Evolutionary conservation across 495 filamentous ascomycete species (phyloP), one percentile per base, ranked within the genome.

Genomic region (Ascobolus immersus): DNA sequence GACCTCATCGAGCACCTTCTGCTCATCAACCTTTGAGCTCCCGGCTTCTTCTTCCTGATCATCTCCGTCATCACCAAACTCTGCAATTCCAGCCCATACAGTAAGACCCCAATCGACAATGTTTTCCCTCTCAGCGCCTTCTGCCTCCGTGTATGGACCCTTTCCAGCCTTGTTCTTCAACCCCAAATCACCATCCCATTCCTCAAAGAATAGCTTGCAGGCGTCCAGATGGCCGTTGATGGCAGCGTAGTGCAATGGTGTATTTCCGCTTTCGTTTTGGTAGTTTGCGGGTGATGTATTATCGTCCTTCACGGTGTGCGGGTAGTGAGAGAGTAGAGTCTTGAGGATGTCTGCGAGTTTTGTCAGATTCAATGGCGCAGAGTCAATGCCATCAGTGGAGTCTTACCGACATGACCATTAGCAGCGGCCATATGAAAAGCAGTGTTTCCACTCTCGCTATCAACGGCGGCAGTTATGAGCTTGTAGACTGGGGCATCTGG

Each of bases 221-320:
- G 69, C 65, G 20, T 65, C 63, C 2, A 92, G 52, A 44, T 91
- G 79, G 10, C 84, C 82, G 40, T 86, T 84, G 37, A 90, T 56
- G 1, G 79, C 71, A 0, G 82, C 84, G 78, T 79, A 93, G 56
- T 93, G 82, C 34, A 94, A 54, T 1, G 79, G 61, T 8, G 84
- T 92, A 55, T 92, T 92, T 18, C 79, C 82, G 17, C 71, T 67
- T 37, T 64, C 50, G 40, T 94, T 93, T 14, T 47, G 62, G 53
- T 51, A 62, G 46, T 46, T 58, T 54, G 56, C 81, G n/a, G 62
- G 65, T 56, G 73, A 73, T 32, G 86, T n/a, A n/a, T n/a, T n/a
- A n/a, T n/a, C n/a, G n/a, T n/a, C n/a, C n/a, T n/a, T n/a, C n/a
- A n/a, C n/a, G n/a, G n/a, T n/a, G n/a, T n/a, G n/a, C n/a, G n/a